Conservation (phyloP, 2,329 filamentous ascomycete species). For the Falciphora oryzae region DNA sequence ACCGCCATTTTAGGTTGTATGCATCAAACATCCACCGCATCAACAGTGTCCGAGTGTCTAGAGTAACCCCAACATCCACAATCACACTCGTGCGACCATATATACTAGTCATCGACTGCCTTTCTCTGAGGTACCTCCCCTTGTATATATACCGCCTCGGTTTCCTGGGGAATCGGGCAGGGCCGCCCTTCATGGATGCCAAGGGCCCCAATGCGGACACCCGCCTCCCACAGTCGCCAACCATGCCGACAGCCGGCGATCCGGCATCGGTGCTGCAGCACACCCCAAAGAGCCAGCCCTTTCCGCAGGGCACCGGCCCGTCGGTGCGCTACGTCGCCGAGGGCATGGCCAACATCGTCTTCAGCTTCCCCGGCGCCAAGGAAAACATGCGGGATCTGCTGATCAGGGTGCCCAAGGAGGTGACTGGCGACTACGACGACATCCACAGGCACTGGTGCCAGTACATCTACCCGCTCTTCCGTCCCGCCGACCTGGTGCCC, state of each 20-base stretch:
- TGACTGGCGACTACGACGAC: constrained; percentile 1
- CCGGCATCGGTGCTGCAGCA: background rate
- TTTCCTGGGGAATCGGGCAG: background rate
- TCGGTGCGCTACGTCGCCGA: constrained; percentile 44
- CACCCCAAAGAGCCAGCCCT: background rate
- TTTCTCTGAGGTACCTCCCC: background rate
- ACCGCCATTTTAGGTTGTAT: no score
- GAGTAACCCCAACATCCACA: background rate
- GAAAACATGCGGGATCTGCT: constrained; percentile 11
- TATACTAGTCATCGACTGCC: background rate
- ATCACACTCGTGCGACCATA: background rate
- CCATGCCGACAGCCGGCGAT: background rate
- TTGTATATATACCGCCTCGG: background rate
- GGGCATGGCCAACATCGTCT: constrained; percentile 73
- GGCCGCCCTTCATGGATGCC: background rate
- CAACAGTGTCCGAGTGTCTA: background rate
- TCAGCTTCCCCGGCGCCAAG: constrained; percentile 38
- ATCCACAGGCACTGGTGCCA: constrained; percentile 8
- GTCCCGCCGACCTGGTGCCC: constrained; percentile 6
- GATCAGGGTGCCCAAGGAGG: constrained; percentile 17
- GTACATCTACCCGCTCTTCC: constrained; percentile 8
- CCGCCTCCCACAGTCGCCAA: no score
- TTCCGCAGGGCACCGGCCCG: background rate
- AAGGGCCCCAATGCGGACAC: background rate
- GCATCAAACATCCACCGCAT: no score